Evolutionary conservation across 2,329 filamentous ascomycete species (phyloP).

Genomic region (Trichoderma lentiforme): DNA sequence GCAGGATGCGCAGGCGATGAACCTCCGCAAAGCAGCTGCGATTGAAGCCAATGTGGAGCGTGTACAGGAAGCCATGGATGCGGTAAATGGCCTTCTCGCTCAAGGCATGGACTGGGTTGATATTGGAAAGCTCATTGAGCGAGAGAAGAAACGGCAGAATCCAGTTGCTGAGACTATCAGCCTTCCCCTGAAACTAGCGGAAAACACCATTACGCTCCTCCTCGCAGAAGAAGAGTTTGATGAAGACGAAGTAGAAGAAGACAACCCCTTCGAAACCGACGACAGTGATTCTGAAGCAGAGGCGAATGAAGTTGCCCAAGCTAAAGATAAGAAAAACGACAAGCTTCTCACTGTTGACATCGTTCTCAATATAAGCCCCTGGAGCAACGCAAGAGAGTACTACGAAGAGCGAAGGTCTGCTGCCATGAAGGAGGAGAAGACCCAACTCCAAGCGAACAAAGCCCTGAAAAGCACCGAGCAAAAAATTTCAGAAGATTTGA

Average conservation of each 20-base stretch:
- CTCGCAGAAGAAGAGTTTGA: constrained; percentile 68
- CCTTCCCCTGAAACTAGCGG: constrained; percentile 81
- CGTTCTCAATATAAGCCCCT: constrained; percentile 75
- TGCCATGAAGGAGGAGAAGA: constrained; percentile 83
- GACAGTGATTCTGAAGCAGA: constrained; percentile 51
- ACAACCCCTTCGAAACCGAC: constrained; percentile 60
- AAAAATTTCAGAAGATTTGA: constrained; percentile 82
- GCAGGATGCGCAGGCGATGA: constrained; percentile 75
- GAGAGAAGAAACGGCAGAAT: constrained; percentile 77
- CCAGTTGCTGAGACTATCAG: constrained; percentile 84
- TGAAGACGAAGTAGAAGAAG: constrained; percentile 55
- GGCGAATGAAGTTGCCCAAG: constrained; percentile 30
- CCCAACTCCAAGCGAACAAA: constrained; percentile 72
- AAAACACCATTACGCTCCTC: constrained; percentile 80
- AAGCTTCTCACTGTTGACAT: constrained; percentile 73
- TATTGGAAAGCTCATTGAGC: constrained; percentile 81
- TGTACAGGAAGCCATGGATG: constrained; percentile 88
- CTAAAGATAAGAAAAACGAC: constrained; percentile 43
- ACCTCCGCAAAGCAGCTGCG: constrained; percentile 82
- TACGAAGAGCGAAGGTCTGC: constrained; percentile 85
- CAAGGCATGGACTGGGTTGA: constrained; percentile 98
- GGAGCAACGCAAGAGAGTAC: constrained; percentile 87
- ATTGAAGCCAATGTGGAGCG: constrained; percentile 88
- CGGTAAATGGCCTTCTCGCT: constrained; percentile 84
- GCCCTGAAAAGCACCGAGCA: constrained; percentile 87